Conservation (phyloP, 1,139 yeast species). For the Candida freyschussii region DNA sequence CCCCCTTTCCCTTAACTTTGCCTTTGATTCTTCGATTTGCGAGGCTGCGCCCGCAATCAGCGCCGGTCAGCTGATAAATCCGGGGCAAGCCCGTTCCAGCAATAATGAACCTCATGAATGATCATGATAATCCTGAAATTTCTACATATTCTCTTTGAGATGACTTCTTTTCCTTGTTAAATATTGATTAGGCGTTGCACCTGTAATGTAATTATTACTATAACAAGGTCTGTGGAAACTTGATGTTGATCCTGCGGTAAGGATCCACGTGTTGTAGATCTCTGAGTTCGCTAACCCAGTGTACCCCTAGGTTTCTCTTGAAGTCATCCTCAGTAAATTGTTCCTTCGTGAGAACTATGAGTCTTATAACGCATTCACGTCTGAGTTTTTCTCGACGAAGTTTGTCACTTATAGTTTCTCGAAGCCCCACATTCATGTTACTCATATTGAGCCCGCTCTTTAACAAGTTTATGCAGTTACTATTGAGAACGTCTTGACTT, state of each 20-base stretch:
- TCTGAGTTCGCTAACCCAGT: too few species aligned
- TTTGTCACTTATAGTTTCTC: constrained; percentile 43
- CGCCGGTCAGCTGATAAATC: too few species aligned
- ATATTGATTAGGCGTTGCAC: not conserved
- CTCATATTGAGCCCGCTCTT: constrained; percentile 43
- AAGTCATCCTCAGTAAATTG: constrained; percentile 16
- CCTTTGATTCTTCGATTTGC: too few species aligned
- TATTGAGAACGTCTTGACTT: constrained; percentile 30
- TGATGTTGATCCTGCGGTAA: not conserved
- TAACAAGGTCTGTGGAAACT: not conserved
- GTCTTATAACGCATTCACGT: constrained; percentile 23
- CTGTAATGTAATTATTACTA: not conserved
- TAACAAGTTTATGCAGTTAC: constrained; percentile 38
- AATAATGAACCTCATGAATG: too few species aligned
- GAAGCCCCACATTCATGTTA: constrained; percentile 42
- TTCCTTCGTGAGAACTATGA: constrained; percentile 20
- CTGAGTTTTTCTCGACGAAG: constrained; percentile 34
- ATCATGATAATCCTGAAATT: not conserved
- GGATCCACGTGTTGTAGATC: too few species aligned
- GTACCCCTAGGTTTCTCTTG: constrained; percentile 18
- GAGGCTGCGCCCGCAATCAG: too few species aligned
- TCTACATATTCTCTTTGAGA: not conserved
- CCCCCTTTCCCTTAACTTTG: too few species aligned
- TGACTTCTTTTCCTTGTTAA: too few species aligned
- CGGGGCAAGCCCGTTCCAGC: too few species aligned